Evolutionary conservation across 2,329 filamentous ascomycete species (phyloP).

Genomic region (Epichloe gansuensis): DNA sequence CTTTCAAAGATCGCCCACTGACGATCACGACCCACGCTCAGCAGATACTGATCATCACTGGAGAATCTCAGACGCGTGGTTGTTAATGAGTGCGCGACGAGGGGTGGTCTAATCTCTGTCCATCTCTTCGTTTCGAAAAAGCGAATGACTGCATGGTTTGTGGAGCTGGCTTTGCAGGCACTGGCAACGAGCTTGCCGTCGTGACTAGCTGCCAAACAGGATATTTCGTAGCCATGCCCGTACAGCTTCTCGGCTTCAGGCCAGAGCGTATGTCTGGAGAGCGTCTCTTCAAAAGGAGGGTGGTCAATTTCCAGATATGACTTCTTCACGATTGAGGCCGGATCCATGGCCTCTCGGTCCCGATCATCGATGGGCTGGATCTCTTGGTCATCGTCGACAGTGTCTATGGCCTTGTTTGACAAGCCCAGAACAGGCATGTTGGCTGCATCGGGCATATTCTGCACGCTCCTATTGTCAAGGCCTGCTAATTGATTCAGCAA

Average conservation of each 20-base stretch:
- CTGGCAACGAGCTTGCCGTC: slow-evolving; percentile 71
- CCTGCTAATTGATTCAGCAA: slow-evolving; percentile 59
- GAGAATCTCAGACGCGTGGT: slow-evolving; percentile 76
- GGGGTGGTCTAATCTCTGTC: slow-evolving; percentile 74
- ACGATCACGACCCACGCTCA: slow-evolving; percentile 84
- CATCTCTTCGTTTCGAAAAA: slow-evolving; percentile 79
- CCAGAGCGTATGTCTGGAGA: slow-evolving; percentile 86
- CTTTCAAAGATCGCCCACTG: slow-evolving; percentile 78
- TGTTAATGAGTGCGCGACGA: slow-evolving; percentile 78
- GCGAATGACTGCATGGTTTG: slow-evolving; percentile 89
- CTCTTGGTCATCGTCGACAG: slow-evolving; percentile 37
- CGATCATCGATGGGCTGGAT: slow-evolving; percentile 31
- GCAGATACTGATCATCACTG: slow-evolving; percentile 55
- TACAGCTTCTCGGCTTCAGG: slow-evolving; percentile 95
- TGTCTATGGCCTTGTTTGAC: slow-evolving; percentile 83
- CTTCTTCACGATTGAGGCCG: slow-evolving; percentile 42
- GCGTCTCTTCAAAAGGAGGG: slow-evolving; percentile 79
- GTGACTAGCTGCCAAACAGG: slow-evolving; percentile 66
- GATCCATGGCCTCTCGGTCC: slow-evolving; percentile 42
- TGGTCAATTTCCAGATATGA: slow-evolving; percentile 53
- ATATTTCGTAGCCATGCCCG: slow-evolving; percentile 95
- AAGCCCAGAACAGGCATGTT: slow-evolving; percentile 91
- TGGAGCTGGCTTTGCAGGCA: slow-evolving; percentile 81
- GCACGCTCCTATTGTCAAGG: slow-evolving; percentile 31
- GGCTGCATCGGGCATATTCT: slow-evolving; percentile 67